These are phyloP conservation scores for Butyriboletus loyo DNA, from an alignment of 768 basidiomycete genomes.

Conservation along the genomic window DNA sequence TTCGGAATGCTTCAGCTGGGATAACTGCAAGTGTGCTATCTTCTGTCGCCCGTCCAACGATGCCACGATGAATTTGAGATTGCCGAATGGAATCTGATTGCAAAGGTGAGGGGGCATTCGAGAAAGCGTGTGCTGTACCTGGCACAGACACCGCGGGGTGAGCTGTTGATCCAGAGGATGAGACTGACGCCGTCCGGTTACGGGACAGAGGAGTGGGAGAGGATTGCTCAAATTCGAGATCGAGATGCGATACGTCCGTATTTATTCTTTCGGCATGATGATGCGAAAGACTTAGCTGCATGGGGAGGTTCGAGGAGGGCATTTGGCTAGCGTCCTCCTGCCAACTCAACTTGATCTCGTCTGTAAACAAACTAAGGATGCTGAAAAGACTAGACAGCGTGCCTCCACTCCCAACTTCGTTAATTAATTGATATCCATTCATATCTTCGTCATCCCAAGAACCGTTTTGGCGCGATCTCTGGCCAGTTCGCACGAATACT, in stretches of 20 bases:
- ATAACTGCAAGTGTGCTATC: conserved; percentile 98
- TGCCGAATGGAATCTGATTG: conserved; percentile 25
- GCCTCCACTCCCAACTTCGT: conserved; percentile 94
- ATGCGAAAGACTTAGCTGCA: conserved; percentile 21
- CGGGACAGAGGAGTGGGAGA: conserved; percentile 31
- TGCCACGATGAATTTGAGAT: conserved; percentile 54
- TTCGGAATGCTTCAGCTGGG: conserved; percentile 93
- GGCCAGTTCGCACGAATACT: conserved; percentile 76
- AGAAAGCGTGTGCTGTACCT: conserved; percentile 15
- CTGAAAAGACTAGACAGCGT: conserved; percentile 96
- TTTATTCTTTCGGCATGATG: conserved; percentile 41
- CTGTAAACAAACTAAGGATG: conserved; percentile 94
- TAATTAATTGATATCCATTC: conserved; percentile 95
- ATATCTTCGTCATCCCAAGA: conserved; percentile 82
- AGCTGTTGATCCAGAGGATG: conserved; percentile 69
- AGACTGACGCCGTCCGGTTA: conserved; percentile 52
- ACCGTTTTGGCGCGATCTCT: conserved; percentile 47
- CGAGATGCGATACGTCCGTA: conserved; percentile 64
- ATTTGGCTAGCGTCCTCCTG: conserved; percentile 52
- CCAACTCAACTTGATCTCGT: conserved; percentile 91
- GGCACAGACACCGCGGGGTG: conserved; percentile 41
- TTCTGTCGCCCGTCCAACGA: conserved; percentile 88
- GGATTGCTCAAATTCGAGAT: conserved; percentile 36
- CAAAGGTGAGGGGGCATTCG: conserved; percentile 20
- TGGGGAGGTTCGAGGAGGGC: conserved; percentile 27